These are phyloP conservation scores for Blastocystis sp. DNA, from an alignment of 352 stramenopile species.

Conservation along the genomic window DNA sequence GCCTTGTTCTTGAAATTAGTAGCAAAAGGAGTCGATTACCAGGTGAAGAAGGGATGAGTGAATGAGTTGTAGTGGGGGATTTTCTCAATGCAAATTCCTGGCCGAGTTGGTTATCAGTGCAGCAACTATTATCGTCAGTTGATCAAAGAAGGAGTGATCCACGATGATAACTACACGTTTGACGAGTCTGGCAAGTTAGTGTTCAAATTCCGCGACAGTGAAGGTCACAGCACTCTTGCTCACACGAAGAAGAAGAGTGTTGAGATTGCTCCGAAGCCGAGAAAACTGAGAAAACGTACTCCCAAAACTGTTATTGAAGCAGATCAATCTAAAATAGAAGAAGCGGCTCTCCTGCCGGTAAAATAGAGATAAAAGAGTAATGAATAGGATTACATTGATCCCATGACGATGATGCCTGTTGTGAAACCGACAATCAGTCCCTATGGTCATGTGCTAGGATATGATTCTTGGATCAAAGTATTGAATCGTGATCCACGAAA, in stretches of 20 bases:
- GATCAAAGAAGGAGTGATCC: conserved; percentile 69
- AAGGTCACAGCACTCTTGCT: conserved; percentile 46
- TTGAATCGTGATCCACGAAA: conserved; percentile 61
- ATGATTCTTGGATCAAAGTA: conserved; percentile 63
- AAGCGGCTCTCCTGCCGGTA: not conserved
- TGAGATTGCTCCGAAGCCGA: not conserved
- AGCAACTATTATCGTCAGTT: conserved; percentile 70
- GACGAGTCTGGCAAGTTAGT: conserved; percentile 69
- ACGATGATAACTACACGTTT: conserved; percentile 69
- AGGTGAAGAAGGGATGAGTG: not conserved
- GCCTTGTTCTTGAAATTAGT: conserved; percentile 58
- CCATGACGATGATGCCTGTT: conserved; percentile 65
- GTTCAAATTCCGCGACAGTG: conserved; percentile 47
- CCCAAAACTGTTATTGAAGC: not conserved
- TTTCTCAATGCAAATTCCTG: conserved; percentile 70
- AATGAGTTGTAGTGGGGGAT: conserved; percentile 68
- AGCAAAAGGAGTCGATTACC: conserved; percentile 65
- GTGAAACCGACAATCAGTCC: conserved; percentile 52
- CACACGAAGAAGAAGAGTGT: not conserved
- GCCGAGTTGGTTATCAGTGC: conserved; percentile 71
- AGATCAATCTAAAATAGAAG: not conserved
- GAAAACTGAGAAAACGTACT: no score
- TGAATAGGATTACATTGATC: conserved; percentile 66
- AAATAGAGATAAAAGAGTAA: not conserved
- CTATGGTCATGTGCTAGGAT: conserved; percentile 67